These are phyloP conservation scores for Amanita muscaria DNA, from an alignment of 768 basidiomycete genomes.

Conservation along the genomic window DNA sequence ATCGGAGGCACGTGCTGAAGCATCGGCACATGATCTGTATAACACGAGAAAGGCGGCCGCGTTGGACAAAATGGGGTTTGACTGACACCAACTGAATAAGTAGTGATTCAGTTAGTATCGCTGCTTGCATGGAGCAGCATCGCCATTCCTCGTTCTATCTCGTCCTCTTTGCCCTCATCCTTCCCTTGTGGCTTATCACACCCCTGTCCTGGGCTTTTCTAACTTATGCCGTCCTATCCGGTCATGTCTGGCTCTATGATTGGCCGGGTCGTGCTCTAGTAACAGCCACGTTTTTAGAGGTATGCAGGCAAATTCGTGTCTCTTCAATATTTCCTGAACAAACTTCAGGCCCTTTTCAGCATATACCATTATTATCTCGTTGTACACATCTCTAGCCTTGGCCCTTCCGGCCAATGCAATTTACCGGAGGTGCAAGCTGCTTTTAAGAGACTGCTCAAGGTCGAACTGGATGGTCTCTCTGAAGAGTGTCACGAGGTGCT, in stretches of 20 bases:
- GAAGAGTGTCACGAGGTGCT: conserved; percentile 49
- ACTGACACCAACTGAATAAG: too few relatives aligned
- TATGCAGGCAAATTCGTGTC: conserved; percentile 18
- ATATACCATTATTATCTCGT: conserved; percentile 51
- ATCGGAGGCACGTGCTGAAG: conserved; percentile 2
- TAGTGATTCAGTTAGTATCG: background rate
- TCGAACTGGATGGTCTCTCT: conserved; percentile 51
- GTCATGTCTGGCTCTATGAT: conserved; percentile 32
- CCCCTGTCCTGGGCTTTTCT: conserved; percentile 62
- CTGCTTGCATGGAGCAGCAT: conserved; percentile 15
- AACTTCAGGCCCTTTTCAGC: conserved; percentile 55
- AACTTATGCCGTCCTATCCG: conserved; percentile 37
- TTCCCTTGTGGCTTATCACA: conserved; percentile 55
- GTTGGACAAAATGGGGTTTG: background rate
- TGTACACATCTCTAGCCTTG: conserved; percentile 36
- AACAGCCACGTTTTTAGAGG: conserved; percentile 50
- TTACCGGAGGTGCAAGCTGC: conserved; percentile 48
- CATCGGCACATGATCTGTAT: too few relatives aligned
- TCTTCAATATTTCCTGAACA: conserved; percentile 2
- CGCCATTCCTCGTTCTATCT: conserved; percentile 48
- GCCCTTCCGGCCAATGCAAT: conserved; percentile 37
- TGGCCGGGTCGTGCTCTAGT: conserved; percentile 34
- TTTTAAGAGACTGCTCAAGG: conserved; percentile 53
- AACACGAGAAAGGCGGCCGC: background rate
- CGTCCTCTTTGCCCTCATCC: conserved; percentile 45